Evolutionary conservation across 768 basidiomycete genomes (phyloP), one percentile per base, ranked within the genome.

Genomic region (Psilocybe cyanescens): DNA sequence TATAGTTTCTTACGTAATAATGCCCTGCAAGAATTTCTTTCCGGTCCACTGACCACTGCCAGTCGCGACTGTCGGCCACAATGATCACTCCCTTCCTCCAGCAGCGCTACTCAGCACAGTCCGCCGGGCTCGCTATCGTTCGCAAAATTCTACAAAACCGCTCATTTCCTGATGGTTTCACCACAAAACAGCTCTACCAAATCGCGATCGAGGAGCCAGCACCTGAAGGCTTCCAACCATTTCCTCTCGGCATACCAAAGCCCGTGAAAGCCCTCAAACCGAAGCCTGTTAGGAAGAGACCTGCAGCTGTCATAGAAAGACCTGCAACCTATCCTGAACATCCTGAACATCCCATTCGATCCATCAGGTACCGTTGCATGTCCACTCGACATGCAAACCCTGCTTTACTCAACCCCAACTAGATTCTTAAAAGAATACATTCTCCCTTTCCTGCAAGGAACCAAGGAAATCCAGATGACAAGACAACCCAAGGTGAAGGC

Each of bases 381-480:
- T 14, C 17, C n/a, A 12, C 19, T 31, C 14, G 19, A 14, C 17
- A 50, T 47, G 19, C 51, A 33, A 37, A 35, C 30, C 8, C 29
- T 4, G 30, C 37, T 24, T 17, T 9, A 31, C 48, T 56, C 33
- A 56, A 35, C 14, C n/a, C 35, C 24, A 30, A 14, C 11, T 58
- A 88, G 87, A 29, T 88, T 84, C 66, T 71, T 90, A 44, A 89
- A 88, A 70, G 76, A 66, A 17, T 70, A 76, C 12, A 74, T 90
- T 5, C 75, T 90, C 1, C 79, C 79, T 0, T 73, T 79, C 11
- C 75, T 89, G 24, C 75, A 72, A 14, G 78, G 74, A 0, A 68
- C 71, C 12, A 73, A 76, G 19, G 76, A 79, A 44, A 69, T 90
- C 19, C 67, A 80, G 56, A 82, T 81, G 58, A 69, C 82, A 24